Conservation (phyloP, 768 basidiomycete species). For the Xanthoconium stramineum region DNA sequence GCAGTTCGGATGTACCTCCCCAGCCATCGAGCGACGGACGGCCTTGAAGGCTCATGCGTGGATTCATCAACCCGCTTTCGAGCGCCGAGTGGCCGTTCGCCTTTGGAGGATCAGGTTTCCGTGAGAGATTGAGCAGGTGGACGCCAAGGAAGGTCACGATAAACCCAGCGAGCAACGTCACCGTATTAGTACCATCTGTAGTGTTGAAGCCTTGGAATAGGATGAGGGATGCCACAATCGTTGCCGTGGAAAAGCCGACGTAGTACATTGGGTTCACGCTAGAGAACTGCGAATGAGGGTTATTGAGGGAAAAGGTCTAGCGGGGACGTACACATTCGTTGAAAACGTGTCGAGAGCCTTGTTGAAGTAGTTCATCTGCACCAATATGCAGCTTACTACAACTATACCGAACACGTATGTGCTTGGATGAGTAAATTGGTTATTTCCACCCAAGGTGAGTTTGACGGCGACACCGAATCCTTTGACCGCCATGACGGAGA, state of each 20-base stretch:
- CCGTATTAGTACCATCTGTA: slow-evolving; percentile 70
- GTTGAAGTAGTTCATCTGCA: slow-evolving; percentile 98
- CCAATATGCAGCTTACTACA: slow-evolving; percentile 78
- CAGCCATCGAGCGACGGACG: slow-evolving; percentile 80
- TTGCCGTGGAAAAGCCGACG: slow-evolving; percentile 92
- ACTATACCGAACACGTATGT: slow-evolving; percentile 95
- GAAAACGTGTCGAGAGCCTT: slow-evolving; percentile 96
- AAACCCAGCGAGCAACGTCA: slow-evolving; percentile 89
- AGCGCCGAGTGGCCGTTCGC: slow-evolving; percentile 50
- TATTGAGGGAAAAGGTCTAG: background rate
- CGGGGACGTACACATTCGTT: slow-evolving; percentile 82
- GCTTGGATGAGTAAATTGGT: slow-evolving; percentile 91
- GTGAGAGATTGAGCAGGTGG: slow-evolving; percentile 86
- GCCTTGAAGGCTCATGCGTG: slow-evolving; percentile 77
- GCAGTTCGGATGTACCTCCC: slow-evolving; percentile 39
- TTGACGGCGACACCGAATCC: slow-evolving; percentile 97
- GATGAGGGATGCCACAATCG: slow-evolving; percentile 91
- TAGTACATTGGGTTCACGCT: slow-evolving; percentile 99
- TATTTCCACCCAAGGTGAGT: slow-evolving; percentile 87
- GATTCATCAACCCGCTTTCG: slow-evolving; percentile 68
- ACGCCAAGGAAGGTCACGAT: slow-evolving; percentile 94
- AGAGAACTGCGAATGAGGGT: background rate
- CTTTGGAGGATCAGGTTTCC: slow-evolving; percentile 47
- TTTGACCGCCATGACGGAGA: slow-evolving; percentile 99
- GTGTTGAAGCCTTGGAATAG: slow-evolving; percentile 98